Percentiles rank a stretch among this genome's conserved stretches.
phyloP scores from a whole-genome alignment of 306 rosid genomes.

The Lotus japonicus region DNA sequence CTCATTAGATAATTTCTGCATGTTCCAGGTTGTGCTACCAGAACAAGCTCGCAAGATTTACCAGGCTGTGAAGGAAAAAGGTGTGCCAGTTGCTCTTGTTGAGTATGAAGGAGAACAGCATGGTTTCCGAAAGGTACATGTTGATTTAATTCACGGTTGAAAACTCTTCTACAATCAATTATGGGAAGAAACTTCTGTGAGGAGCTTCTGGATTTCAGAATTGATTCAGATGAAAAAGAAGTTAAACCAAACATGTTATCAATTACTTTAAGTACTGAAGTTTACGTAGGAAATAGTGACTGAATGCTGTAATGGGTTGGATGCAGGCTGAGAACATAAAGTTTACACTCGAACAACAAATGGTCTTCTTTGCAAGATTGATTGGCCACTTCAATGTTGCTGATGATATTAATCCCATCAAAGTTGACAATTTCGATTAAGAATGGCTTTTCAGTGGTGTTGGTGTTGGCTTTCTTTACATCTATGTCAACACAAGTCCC shows the following conservation, averaged over 20 bases:
- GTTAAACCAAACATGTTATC: no score
- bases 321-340: conserved; percentile 89
- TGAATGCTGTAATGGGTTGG: conserved; percentile 9
- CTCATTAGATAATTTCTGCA: not conserved
- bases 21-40: conserved; percentile 71
- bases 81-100: conserved; percentile 85
- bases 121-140: conserved; percentile 82
- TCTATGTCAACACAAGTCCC: not conserved
- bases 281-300: not conserved
- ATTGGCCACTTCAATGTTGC: conserved; percentile 81
- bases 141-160: not conserved
- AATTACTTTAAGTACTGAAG: not conserved
- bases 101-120: conserved; percentile 97
- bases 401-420: conserved; percentile 70
- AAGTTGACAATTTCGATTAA: conserved; percentile 64
- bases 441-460: conserved; percentile 17
- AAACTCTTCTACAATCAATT: no score
- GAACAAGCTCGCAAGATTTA: conserved; percentile 80
- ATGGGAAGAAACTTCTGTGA: no score
- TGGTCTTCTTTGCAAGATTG: conserved; percentile 91
- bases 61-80: conserved; percentile 72
- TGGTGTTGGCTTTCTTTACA: conserved; percentile 1
- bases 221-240: no score
- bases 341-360: conserved; percentile 91
- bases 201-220: no score